Conservation (phyloP, 495 filamentous ascomycete species). For the Penicillium arizonense region DNA sequence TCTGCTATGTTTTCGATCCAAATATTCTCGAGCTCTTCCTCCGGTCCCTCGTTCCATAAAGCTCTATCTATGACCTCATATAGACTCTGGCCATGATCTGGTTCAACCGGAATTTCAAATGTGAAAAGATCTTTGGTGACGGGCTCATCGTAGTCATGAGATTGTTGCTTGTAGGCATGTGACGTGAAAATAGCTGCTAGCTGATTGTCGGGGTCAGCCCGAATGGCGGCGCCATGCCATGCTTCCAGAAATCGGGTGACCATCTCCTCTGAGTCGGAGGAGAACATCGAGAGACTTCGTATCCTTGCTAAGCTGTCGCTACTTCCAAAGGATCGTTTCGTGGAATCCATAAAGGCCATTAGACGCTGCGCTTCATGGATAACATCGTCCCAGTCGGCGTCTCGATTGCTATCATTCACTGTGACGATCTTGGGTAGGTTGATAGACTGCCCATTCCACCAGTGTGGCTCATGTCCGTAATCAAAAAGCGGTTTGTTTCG, state of each 20-base stretch:
- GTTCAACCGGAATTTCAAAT: conserved; percentile 40
- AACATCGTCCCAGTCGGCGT: conserved; percentile 47
- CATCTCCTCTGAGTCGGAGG: conserved; percentile 32
- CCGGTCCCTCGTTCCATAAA: conserved; percentile 57
- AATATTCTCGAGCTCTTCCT: conserved; percentile 50
- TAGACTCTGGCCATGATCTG: conserved; percentile 51
- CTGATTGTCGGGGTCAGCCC: conserved; percentile 38
- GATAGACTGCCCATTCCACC: conserved; percentile 80
- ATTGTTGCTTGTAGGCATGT: conserved; percentile 35
- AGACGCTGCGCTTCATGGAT: conserved; percentile 63
- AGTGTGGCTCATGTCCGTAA: conserved; percentile 70
- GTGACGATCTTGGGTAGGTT: conserved; percentile 57
- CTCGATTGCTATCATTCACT: conserved; percentile 36
- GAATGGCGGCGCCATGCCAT: conserved; percentile 43
- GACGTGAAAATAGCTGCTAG: conserved; percentile 39
- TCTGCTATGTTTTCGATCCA: conserved; percentile 60
- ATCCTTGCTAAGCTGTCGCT: conserved; percentile 57
- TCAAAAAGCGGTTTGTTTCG: conserved; percentile 48
- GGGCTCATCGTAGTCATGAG: conserved; percentile 30
- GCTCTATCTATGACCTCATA: conserved; percentile 72
- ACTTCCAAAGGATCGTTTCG: conserved; percentile 79
- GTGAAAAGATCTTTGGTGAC: conserved; percentile 39
- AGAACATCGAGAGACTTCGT: conserved; percentile 31
- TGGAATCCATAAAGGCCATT: conserved; percentile 81
- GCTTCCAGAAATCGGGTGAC: conserved; percentile 36